Conservation (phyloP, 305 asterid genomes). For the Rubia occidens region DNA sequence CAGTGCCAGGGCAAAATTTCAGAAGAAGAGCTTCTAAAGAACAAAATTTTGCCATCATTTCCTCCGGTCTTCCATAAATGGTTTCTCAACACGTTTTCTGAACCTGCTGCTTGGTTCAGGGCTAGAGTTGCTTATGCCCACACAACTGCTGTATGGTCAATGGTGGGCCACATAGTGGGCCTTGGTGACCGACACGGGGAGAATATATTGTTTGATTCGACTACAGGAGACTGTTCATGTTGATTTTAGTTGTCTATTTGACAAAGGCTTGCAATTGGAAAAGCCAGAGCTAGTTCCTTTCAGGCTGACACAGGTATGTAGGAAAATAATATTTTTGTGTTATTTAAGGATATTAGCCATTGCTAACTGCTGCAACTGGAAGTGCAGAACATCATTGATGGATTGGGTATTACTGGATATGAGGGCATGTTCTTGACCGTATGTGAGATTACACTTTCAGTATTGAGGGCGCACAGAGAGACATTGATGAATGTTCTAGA, state of each 20-base stretch:
- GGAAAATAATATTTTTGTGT: conserved; percentile 5
- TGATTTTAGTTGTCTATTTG: conserved; percentile 97
- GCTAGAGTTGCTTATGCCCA: conserved; percentile 93
- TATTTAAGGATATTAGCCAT: not conserved
- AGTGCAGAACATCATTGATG: conserved; percentile 89
- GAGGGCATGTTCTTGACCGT: conserved; percentile 86
- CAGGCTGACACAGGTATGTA: conserved; percentile 85
- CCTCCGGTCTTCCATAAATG: conserved; percentile 96
- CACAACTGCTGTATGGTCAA: conserved; percentile 98
- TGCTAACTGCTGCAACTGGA: conserved; percentile 6
- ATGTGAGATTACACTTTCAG: conserved; percentile 82
- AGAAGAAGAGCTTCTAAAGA: conserved; percentile 84
- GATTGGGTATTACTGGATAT: conserved; percentile 93
- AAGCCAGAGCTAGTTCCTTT: conserved; percentile 97
- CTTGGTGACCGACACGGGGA: conserved; percentile 99
- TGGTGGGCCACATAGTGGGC: conserved; percentile 99
- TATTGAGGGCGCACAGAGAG: conserved; percentile 79
- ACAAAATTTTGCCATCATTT: conserved; percentile 77
- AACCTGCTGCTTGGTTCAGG: conserved; percentile 99
- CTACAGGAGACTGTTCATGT: conserved; percentile 99
- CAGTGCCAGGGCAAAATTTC: conserved; percentile 75
- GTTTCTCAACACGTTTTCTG: conserved; percentile 89
- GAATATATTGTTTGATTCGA: conserved; percentile 91
- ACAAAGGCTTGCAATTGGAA: conserved; percentile 92
- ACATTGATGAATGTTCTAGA: conserved; percentile 91